Evolutionary conservation across 2,329 filamentous ascomycete species (phyloP), one percentile per base, ranked within the genome.

Genomic region (Nigrospora osmanthi): DNA sequence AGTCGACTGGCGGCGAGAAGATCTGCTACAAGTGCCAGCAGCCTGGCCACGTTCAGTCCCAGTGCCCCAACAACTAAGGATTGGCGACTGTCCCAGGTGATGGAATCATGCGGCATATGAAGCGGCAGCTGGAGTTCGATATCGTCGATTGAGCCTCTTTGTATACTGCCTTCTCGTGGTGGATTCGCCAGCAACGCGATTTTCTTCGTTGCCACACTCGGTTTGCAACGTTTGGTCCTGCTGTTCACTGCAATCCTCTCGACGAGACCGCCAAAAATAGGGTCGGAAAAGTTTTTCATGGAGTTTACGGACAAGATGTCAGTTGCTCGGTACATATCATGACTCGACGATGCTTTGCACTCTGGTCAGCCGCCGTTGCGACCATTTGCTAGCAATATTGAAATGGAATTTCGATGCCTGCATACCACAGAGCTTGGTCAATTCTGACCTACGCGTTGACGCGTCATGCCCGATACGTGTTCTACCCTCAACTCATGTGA

Each of bases 1-100:
- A 95, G 72, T 87, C 87, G 48, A 80, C 83, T 57, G 79, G 81
- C 55, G 80, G 83, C 62, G 91, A 97, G 80, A 91, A 94, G 68
- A 89, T 95, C 66, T 98, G 93, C 85, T 98, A 98, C 81, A 95
- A 94, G 78, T 97, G 80, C 78, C 79, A 83, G 71, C 78, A 83
- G 69, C 65, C 76, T 56, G 90, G 91, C 58, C 91, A 96, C 73
- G 85, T 97, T 66, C 91, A 96, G 81, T 82, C 87, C 58, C 81
- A 87, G 61, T 98, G 93, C 84, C 88, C 91, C 62, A 89, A 86
- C 76, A 35, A 33, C 34, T 47, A 47, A 40, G 39, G n/a, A 13
- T 16, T 28, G 19, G n/a, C 16, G 23, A 23, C 34, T 41, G 39
- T 19, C 37, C 39, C 31, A 34, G 31, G 34, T 34, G 17, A 33